These are phyloP conservation scores for Tricholoma sp. DNA, from an alignment of 768 basidiomycete species.

Conservation along the genomic window DNA sequence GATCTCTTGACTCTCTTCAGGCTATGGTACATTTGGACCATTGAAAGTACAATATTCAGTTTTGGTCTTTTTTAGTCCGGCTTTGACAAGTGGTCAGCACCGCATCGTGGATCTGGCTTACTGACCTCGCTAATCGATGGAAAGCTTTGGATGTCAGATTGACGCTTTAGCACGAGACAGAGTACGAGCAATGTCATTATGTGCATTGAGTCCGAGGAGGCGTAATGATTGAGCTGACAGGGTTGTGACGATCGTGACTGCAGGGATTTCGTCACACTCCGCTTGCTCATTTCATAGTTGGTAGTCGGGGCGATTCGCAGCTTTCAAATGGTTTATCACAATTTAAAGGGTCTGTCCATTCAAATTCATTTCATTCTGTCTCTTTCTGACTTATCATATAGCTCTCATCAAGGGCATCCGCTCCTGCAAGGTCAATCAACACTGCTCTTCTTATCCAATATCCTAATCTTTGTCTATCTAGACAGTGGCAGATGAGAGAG, in stretches of 20 bases:
- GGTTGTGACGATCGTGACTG: not conserved
- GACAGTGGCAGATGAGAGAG: constrained; percentile 98
- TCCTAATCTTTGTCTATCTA: constrained; percentile 28
- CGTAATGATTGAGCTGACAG: too few species aligned
- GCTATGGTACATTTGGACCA: too few species aligned
- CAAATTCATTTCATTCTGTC: not conserved
- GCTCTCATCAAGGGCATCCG: constrained; percentile 98
- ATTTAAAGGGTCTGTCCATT: constrained; percentile 66
- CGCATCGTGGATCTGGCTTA: too few species aligned
- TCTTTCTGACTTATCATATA: constrained; percentile 29
- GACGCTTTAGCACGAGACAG: too few species aligned
- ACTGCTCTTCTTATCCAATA: constrained; percentile 8
- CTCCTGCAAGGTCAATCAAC: constrained; percentile 77
- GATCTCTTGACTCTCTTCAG: too few species aligned
- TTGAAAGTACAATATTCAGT: too few species aligned
- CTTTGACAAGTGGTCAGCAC: too few species aligned
- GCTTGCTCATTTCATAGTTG: not conserved
- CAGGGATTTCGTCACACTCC: not conserved
- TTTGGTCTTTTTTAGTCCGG: too few species aligned
- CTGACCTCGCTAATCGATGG: too few species aligned
- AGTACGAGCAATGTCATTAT: too few species aligned
- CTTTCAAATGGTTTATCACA: constrained; percentile 67
- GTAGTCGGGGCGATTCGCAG: not conserved
- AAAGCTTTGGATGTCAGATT: too few species aligned
- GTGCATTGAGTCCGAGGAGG: too few species aligned